These are phyloP conservation scores for Tolypocladium sp. DNA, from an alignment of 2,329 filamentous ascomycete species.

Conservation along the genomic window DNA sequence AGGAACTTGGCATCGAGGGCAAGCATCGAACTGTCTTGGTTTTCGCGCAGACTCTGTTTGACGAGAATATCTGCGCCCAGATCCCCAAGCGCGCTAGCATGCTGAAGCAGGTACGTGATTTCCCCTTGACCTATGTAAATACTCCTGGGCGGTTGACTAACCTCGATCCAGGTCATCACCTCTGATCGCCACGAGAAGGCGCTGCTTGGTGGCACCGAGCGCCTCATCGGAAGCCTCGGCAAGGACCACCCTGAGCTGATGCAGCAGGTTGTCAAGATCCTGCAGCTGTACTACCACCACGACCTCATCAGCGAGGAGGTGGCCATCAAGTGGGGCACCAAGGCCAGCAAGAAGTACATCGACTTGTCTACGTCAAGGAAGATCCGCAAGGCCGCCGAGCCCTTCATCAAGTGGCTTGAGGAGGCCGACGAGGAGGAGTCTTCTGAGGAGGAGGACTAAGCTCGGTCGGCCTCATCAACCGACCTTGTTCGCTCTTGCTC, in stretches of 20 bases:
- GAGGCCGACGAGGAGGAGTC: slow-evolving; percentile 71
- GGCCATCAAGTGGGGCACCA: slow-evolving; percentile 82
- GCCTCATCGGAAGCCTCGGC: slow-evolving; percentile 64
- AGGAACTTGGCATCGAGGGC: slow-evolving; percentile 85
- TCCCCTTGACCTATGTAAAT: not conserved
- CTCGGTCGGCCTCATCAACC: not conserved
- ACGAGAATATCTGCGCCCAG: slow-evolving; percentile 81
- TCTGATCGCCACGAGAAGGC: slow-evolving; percentile 94
- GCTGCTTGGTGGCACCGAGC: slow-evolving; percentile 88
- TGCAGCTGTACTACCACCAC: slow-evolving; percentile 83
- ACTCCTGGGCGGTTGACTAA: not conserved
- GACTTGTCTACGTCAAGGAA: slow-evolving; percentile 84
- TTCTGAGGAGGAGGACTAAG: slow-evolving; percentile 44
- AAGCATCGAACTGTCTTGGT: slow-evolving; percentile 93
- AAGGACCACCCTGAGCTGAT: slow-evolving; percentile 72
- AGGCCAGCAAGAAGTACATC: slow-evolving; percentile 98
- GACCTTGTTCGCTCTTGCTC: not conserved
- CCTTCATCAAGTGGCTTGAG: slow-evolving; percentile 89
- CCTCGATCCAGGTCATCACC: slow-evolving; percentile 39
- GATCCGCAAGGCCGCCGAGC: slow-evolving; percentile 88
- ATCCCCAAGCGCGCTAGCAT: slow-evolving; percentile 75
- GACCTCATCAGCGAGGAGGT: slow-evolving; percentile 85
- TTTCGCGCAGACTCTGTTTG: slow-evolving; percentile 87
- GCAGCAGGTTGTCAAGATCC: slow-evolving; percentile 71
- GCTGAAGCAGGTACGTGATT: slow-evolving; percentile 67